Conservation (phyloP, 2,329 filamentous ascomycete species). For the Magnaporthiopsis rhizophila region DNA sequence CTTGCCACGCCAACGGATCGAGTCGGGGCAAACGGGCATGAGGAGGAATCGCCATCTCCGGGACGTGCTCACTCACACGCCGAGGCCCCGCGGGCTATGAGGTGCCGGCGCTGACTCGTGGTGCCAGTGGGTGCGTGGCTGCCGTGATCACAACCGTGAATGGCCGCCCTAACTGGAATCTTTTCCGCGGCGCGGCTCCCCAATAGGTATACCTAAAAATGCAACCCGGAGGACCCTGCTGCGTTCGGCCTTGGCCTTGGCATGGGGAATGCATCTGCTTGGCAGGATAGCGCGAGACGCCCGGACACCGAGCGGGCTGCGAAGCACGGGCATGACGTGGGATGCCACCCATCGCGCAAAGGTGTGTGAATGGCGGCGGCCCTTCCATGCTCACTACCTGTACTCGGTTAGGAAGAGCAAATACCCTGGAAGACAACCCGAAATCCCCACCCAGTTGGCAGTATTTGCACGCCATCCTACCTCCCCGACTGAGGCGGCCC, state of each 20-base stretch:
- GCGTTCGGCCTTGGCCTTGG: neutral
- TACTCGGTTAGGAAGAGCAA: neutral
- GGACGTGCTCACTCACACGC: too few species aligned
- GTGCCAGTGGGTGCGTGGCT: neutral
- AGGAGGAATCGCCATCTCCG: too few species aligned
- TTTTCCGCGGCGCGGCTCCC: too few species aligned
- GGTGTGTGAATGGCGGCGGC: too few species aligned
- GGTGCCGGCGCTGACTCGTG: neutral
- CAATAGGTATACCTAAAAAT: too few species aligned
- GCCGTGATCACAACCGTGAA: neutral
- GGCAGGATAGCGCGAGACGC: neutral
- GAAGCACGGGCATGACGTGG: neutral
- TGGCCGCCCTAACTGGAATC: too few species aligned
- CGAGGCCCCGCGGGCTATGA: too few species aligned
- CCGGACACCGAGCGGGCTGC: neutral
- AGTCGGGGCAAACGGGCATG: neutral
- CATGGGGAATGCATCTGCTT: neutral
- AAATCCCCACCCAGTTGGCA: neutral
- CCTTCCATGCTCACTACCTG: too few species aligned
- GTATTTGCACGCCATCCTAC: neutral
- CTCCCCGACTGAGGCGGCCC: neutral
- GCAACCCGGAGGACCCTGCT: too few species aligned
- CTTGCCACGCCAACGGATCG: neutral
- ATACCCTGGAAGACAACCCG: neutral
- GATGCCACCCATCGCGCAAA: too few species aligned